Base-by-base conservation (phyloP, 176 grass and related monocot species). In the Musa beccarii region DNA sequence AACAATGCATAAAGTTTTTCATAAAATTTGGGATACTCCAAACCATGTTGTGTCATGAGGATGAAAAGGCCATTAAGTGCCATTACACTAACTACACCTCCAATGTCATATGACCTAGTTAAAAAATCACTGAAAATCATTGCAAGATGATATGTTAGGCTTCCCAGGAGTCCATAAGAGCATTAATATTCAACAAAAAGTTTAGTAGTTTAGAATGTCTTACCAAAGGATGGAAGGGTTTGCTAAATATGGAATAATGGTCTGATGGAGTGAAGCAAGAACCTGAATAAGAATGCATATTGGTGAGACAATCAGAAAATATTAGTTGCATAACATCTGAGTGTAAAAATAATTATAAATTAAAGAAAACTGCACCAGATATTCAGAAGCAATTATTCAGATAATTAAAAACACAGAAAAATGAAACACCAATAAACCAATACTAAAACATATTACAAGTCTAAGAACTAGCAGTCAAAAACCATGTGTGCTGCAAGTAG, bases 81-180 rank as follows among this genome's bases (percentile, higher is more conserved):
- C 94, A 98, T 93, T 51, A 98, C 90, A 86, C 94, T 93, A 75
- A 98, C 89, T 68, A 98, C 90, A 81, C 94, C 94, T 80, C 90
- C 94, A 81, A 98, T 91, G 71, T 98, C 90, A 8, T 98, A 98
- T 80, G 94, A 98, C 83, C 84, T 93, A 82, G 90, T 93, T 59
- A 98, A 93, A 85, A 98, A 98, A 85, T 98, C 90, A 86, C 94
- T 98, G 81, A 76, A 85, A 85, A 73, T 63, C 52, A 20, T 65
- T 79, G 25, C 19, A 81, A 71, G 52, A 62, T 73, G 75, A 59
- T n/a, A 79, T 52, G 71, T 87, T n/a, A 87, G 53, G 54, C 19
- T 87, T 28, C 17, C 12, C 56, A 78, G 51, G 4, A 43, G 34
- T 43, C 34, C 4, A 0, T 43, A 43, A 43, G 43, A 49, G 43